Base-by-base conservation (phyloP, 768 basidiomycete species). In the Xerocomellus amylosporus region DNA sequence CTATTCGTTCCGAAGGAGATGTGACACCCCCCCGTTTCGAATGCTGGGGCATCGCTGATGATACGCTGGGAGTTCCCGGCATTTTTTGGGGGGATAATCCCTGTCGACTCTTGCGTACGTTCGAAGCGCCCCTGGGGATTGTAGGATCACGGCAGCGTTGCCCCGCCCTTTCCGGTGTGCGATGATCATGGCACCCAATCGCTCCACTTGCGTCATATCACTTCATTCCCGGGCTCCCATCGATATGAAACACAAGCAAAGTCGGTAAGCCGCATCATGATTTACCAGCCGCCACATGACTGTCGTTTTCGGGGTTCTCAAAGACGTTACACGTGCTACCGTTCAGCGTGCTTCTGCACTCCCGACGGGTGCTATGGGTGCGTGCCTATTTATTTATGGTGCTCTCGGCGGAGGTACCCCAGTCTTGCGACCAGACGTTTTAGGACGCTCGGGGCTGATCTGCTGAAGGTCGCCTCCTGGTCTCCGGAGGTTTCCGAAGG, bases 121-220 rank as follows among this genome's bases (percentile, higher is more conserved):
- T 17, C 2, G 20, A 34, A 24, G 8, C 3, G 13, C 8, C 31
- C 31, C 31, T 5, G 31, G 13, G 31, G 31, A 13, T 14, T 12
- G 37, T 38, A 30, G 28, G 37, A 46, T 53, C 52, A 46, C 45
- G 38, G 40, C 45, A 46, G 19, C 24, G 17, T 24, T 28, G 12
- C 31, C 24, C 30, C n/a, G 19, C 31, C 22, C 12, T 6, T 28
- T 2, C 5, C n/a, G 2, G n/a, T 7, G 37, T 38, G 37, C 37
- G 37, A 37, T 8, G 37, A 38, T 38, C 37, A 8, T 12, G 42
- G 50, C 50, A 28, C 31, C 8, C 24, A 2, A 53, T 47, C 46
- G 46, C 46, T 47, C 46, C 53, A 47, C 46, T n/a, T 14, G 38
- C 52, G 33, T 46, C 52, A 53, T 0, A 5, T 33, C 42, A 38